Evolutionary conservation across 1,139 yeast genomes (phyloP), one percentile per base, ranked within the genome.

Genomic region (Lodderomyces orthopsilosis): DNA sequence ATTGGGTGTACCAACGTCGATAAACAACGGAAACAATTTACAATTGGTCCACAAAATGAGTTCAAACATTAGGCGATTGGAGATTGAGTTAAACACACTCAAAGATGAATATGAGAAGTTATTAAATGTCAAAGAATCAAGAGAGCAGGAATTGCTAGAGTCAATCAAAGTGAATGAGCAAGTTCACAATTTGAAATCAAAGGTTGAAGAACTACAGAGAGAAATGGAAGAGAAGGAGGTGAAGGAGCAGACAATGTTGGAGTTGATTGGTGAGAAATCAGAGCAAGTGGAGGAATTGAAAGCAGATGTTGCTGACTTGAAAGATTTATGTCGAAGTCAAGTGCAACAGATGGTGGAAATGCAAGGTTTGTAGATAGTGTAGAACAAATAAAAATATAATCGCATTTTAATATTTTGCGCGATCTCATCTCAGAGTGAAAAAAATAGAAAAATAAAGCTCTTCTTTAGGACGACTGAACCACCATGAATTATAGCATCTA

Each of bases 221-320:
- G 68, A 75, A 41, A 58, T 79, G 4, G 63, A 57, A 1, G 62
- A 59, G 3, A 63, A 79, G 41, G 59, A 68, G n/a, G 55, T 54
- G 3, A 70, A 71, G 37, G 75, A 81, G 43, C 83, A 80, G 44
- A 75, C 83, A 2, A 79, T 93, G 48, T 66, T 91, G 47, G 88
- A 85, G 54, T 63, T 89, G 50, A 73, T 91, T 15, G 97, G 97
- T 4, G 97, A 91, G 56, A 90, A 91, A 59, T 77, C 90, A 12
- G 98, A 94, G 60, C 76, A 74, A 51, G 93, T 88, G 6, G 87
- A 83, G 45, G 98, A 93, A 62, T 70, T 94, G 42, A 74, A 75
- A 51, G 96, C 95, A 4, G 99, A 93, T 58, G 93, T 94, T 13
- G 75, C 73, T 6, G 99, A 93, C 61, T 70, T 93, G 62, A 93